Conservation (phyloP, 306 rosid genomes). For the Dalbergia cochinchinensis region DNA sequence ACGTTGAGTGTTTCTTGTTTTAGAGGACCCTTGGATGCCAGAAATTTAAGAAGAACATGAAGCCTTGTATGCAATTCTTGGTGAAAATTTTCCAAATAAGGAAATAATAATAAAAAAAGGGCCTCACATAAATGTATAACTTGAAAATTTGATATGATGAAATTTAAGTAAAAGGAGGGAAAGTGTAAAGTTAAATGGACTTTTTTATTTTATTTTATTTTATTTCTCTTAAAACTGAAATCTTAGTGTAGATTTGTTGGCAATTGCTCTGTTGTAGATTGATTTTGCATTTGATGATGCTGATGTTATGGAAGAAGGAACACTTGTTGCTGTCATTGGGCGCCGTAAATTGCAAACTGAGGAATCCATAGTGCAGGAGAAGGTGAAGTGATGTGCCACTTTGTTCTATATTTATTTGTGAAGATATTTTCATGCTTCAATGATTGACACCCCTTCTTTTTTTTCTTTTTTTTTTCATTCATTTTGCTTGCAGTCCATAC, state of each 20-base stretch:
- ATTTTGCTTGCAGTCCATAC: constrained; percentile 64
- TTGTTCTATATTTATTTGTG: constrained; percentile 12
- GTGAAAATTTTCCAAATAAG: constrained; percentile 38
- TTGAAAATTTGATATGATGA: constrained; percentile 3
- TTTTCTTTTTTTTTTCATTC: not conserved
- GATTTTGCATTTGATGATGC: constrained; percentile 97
- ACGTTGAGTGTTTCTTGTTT: constrained; percentile 47
- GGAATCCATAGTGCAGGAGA: constrained; percentile 81
- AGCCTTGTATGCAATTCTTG: constrained; percentile 34
- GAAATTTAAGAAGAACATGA: constrained; percentile 14
- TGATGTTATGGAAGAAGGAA: constrained; percentile 86
- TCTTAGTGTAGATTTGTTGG: constrained; percentile 46
- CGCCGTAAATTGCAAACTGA: constrained; percentile 62
- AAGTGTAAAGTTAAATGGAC: constrained; percentile 27
- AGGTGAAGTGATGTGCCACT: constrained; percentile 54
- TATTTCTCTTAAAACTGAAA: constrained; percentile 5
- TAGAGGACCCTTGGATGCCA: constrained; percentile 37
- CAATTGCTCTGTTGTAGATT: constrained; percentile 71
- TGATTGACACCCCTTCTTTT: not conserved
- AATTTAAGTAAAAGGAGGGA: not conserved
- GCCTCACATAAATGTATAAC: constrained; percentile 10
- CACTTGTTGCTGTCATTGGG: constrained; percentile 79
- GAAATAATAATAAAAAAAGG: not conserved
- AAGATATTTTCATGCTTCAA: constrained; percentile 16
- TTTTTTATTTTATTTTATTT: constrained; percentile 9